Percentiles rank a stretch among this genome's conserved stretches.
Conservation (phyloP, 306 rosid species). For the Macrotyloma uniflorum region DNA sequence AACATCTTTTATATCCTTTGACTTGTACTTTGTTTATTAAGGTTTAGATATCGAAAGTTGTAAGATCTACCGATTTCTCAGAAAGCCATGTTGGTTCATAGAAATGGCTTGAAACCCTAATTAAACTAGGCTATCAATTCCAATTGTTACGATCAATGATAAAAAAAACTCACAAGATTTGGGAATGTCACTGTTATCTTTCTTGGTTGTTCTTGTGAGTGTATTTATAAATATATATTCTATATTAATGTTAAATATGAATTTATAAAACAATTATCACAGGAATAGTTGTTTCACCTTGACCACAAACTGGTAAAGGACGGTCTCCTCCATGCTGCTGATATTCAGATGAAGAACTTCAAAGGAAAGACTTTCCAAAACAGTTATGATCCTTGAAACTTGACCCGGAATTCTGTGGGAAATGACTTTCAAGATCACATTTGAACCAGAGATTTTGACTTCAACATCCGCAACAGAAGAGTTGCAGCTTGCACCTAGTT, state of each 20-base stretch:
- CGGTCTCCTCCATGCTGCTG: conserved; percentile 91
- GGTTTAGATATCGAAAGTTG: background rate
- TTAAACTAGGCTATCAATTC: background rate
- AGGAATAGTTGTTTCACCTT: conserved; percentile 60
- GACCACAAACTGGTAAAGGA: conserved; percentile 79
- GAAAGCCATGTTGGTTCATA: conserved; percentile 14
- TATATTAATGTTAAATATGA: conserved; percentile 9
- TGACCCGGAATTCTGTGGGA: conserved; percentile 68
- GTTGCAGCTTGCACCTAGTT: conserved; percentile 81
- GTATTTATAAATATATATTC: background rate
- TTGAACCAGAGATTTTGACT: conserved; percentile 86
- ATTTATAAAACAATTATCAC: background rate
- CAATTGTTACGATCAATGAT: background rate
- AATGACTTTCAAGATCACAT: conserved; percentile 72
- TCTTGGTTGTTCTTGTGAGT: background rate
- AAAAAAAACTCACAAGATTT: background rate
- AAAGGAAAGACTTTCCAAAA: conserved; percentile 76
- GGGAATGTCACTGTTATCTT: conserved; percentile 6
- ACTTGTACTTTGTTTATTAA: background rate
- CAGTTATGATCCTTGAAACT: conserved; percentile 62
- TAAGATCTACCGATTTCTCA: background rate
- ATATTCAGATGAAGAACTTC: conserved; percentile 90
- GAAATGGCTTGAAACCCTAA: conserved; percentile 39
- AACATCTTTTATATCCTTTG: background rate
- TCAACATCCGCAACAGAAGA: conserved; percentile 90